Base-by-base conservation (phyloP, 2,329 filamentous ascomycete genomes). In the Venturiaceae sp. region DNA sequence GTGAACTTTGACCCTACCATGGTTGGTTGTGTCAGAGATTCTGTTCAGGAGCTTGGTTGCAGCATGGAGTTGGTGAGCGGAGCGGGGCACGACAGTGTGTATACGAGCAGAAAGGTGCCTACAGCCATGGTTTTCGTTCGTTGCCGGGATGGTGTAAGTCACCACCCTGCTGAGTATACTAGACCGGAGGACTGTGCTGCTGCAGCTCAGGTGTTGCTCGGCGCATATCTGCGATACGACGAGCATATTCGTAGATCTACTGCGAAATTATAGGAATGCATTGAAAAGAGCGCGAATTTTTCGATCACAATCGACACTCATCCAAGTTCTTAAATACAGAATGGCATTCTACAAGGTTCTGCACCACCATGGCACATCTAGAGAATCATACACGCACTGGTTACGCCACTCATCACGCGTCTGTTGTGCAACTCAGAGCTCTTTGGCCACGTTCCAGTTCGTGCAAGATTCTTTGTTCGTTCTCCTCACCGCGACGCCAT, bases 101-200 rank as follows among this genome's bases (percentile, higher is more conserved):
- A 83, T 61, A 78, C 83, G 5, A 83, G 78, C 47, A 77, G 78
- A 63, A 73, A 74, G 39, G 82, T 80, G 46, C 84, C 83, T 16
- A 85, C 83, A 2, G 79, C 80, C 47, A 86, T 87, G 83, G 83
- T 86, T 30, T 87, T 87, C 63, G 80, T 85, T n/a, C 83, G 83
- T 4, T 85, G 82, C 62, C 78, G 75, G 65, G 79, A 84, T 64
- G 84, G 84, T 1, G 71, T 86, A 21, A 84, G 81, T 64, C 84
- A 86, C 66, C 80, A 85, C 64, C 83, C 84, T 2, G 76, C 80
- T 44, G 84, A 86, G 65, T 86, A 82, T 64, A 81, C 80, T 37
- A 79, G 77, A 41, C 75, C 77, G 0, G 81, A 83, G 47, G 82
- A 86, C 66, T 86, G 82, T 65, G 75, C 76, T 6, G 74, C 78